Evolutionary conservation across 345 rosid species (phyloP), one percentile per base, ranked within the genome.

Genomic region (Anacardium occidentale): DNA sequence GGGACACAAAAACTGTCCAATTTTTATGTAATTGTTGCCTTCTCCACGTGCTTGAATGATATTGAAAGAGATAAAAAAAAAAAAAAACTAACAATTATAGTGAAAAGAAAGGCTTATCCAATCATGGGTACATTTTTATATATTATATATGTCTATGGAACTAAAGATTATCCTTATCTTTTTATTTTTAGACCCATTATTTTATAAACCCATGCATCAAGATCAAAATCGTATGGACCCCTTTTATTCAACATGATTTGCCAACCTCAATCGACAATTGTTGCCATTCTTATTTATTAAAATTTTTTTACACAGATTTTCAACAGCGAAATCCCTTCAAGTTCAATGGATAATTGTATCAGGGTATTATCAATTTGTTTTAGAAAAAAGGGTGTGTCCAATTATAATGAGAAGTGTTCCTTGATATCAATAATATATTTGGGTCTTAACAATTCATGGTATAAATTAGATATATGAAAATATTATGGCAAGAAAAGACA

Each of bases 11-110:
- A 3, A 53, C 18, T 13, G 5, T 54, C 52, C 12, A 17, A 68
- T 13, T 57, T 44, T 25, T 20, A 54, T 54, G 58, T 34, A 32
- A 59, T 20, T 34, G 42, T 37, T 37, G 42, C 7, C 57, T 44
- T 24, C 34, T 42, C 62, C 72, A 29, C 75, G 60, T 70, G 78
- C 75, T 53, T 65, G 69, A 17, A 10, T 42, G 22, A 69, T 53
- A 34, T 56, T 56, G 32, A 56, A 54, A 9, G 24, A 2, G 10
- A 3, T 10, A 1, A 21, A 55, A 9, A 22, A 10, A 57, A 20
- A 7, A 24, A 13, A 58, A 24, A 2, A 2, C 11, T 13, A 8
- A 17, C 47, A 52, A 21, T 37, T 5, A 37, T 5, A 7, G 8
- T 5, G 8, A 9, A 9, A 0, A 51, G n/a, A 45, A 3, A 26